These are phyloP conservation scores for Oryza brachyantha DNA, from an alignment of 176 grass and related monocot genomes.

Conservation along the genomic window DNA sequence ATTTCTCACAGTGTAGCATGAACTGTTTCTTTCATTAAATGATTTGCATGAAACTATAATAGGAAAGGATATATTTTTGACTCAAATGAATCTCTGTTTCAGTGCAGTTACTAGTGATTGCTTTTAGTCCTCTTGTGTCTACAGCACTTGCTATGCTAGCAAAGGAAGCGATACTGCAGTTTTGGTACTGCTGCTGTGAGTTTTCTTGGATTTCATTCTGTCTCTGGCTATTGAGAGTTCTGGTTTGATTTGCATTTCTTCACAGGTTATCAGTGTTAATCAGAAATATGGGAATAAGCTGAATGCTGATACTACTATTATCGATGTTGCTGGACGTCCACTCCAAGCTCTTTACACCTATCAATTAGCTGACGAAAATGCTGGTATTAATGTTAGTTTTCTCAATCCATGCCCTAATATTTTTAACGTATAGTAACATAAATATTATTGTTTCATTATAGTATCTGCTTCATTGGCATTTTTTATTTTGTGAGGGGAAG, in stretches of 20 bases:
- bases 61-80: no score
- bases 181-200: neutral
- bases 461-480: neutral
- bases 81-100: no score
- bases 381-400: neutral
- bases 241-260: neutral
- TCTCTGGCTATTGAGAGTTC: neutral
- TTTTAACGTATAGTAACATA: no score
- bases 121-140: no score
- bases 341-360: neutral
- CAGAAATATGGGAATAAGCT: neutral
- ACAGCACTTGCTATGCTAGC: no score
- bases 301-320: no score
- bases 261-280: neutral
- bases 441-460: neutral
- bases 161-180: no score
- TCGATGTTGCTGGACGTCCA: neutral
- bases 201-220: neutral
- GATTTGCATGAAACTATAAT: no score
- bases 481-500: neutral
- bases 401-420: neutral
- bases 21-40: no score
- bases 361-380: neutral
- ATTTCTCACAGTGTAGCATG: no score
- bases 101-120: no score